Evolutionary conservation across 2,329 filamentous ascomycete species (phyloP).

Genomic region (Gyromitra esculenta): DNA sequence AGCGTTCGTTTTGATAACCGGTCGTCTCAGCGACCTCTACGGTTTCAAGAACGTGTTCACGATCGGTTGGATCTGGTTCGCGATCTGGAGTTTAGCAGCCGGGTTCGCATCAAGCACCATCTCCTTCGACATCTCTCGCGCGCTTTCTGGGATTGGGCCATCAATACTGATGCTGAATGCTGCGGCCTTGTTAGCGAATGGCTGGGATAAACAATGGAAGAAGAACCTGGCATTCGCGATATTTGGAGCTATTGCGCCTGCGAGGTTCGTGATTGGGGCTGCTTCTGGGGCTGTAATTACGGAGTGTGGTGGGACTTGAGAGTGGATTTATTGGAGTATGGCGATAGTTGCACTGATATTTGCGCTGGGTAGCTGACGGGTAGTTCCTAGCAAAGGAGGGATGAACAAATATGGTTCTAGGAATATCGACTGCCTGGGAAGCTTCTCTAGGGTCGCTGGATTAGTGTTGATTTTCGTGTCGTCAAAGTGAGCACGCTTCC

Average conservation of each 20-base stretch:
- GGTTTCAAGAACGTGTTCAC: slow-evolving; percentile 69
- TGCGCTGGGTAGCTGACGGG: slow-evolving; percentile 30
- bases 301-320: slow-evolving; percentile 42
- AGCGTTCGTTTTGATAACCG: slow-evolving; percentile 69
- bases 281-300: slow-evolving; percentile 37
- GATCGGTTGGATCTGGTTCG: slow-evolving; percentile 67
- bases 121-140: slow-evolving; percentile 63
- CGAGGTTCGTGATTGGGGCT: slow-evolving; percentile 46
- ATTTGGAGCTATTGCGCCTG: slow-evolving; percentile 51
- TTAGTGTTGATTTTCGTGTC: slow-evolving; percentile 50
- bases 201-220: slow-evolving; percentile 49
- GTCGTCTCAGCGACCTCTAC: slow-evolving; percentile 68
- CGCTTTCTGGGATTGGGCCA: slow-evolving; percentile 65
- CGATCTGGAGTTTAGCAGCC: slow-evolving; percentile 65
- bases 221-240: slow-evolving; percentile 52
- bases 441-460: slow-evolving; percentile 47
- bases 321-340: slow-evolving; percentile 54
- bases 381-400: slow-evolving; percentile 41
- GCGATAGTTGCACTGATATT: slow-evolving; percentile 39
- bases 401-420: slow-evolving; percentile 39
- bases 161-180: slow-evolving; percentile 67
- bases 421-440: slow-evolving; percentile 44
- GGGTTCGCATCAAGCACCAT: slow-evolving; percentile 64
- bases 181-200: slow-evolving; percentile 63
- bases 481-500: slow-evolving; percentile 34